Evolutionary conservation across 306 rosid genomes (phyloP).

Genomic region (Inga oerstediana): DNA sequence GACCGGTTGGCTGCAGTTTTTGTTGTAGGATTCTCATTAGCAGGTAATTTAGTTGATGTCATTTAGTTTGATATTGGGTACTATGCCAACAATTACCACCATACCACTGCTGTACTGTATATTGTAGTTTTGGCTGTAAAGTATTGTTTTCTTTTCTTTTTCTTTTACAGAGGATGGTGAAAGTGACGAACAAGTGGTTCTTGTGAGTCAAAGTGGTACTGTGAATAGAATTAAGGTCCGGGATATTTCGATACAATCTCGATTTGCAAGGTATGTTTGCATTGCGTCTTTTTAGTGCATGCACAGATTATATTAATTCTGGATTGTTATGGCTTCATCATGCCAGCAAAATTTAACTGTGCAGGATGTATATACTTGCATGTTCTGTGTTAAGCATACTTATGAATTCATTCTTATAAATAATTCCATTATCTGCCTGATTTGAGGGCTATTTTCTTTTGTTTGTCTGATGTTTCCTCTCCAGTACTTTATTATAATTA

Average conservation of each 20-base stretch:
- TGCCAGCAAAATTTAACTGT: neutral
- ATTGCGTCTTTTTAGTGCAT: neutral
- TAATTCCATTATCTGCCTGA: neutral
- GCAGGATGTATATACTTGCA: neutral
- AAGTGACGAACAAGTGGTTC: constrained; percentile 98
- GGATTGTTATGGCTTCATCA: neutral
- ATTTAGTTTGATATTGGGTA: neutral
- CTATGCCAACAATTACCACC: constrained; percentile 3
- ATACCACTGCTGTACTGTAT: neutral
- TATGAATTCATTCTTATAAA: neutral
- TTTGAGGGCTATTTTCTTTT: neutral
- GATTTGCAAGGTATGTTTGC: constrained; percentile 80
- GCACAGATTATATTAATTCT: constrained; percentile 1
- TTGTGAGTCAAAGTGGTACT: constrained; percentile 96
- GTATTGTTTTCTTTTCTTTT: neutral
- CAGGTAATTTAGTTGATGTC: constrained; percentile 54
- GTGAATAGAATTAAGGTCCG: constrained; percentile 96
- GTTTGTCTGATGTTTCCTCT: neutral
- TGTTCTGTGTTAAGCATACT: neutral
- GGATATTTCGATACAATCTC: constrained; percentile 92
- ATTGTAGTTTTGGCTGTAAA: neutral
- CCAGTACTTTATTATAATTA: neutral
- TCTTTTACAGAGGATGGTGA: constrained; percentile 80
- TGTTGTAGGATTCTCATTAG: constrained; percentile 84
- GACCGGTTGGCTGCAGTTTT: constrained; percentile 91